These are phyloP conservation scores for Nannizzia gypsea DNA, from an alignment of 2,329 filamentous ascomycete species.

Conservation along the genomic window DNA sequence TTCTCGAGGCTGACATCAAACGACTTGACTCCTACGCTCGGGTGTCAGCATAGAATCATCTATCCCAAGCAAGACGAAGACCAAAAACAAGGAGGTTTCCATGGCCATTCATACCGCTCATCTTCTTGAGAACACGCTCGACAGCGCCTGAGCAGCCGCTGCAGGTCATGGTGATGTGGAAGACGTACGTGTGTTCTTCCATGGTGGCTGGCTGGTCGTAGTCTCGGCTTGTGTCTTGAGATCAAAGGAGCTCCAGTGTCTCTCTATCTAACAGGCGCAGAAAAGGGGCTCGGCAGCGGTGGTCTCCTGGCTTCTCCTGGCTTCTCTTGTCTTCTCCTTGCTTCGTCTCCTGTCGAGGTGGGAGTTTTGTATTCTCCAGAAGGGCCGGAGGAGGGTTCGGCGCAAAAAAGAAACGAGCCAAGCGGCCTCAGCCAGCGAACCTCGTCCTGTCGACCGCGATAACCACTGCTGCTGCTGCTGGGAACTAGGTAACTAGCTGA, in stretches of 20 bases:
- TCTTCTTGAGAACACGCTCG: conserved; percentile 81
- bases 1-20: conserved; percentile 79
- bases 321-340: no score
- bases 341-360: no score
- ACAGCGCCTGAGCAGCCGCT: conserved; percentile 92
- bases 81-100: not conserved
- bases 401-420: no score
- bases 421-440: no score
- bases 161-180: conserved; percentile 89
- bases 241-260: not conserved
- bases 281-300: no score
- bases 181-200: conserved; percentile 84
- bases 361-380: no score
- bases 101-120: conserved; percentile 53
- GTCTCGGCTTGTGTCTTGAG: not conserved
- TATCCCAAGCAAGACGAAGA: not conserved
- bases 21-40: conserved; percentile 59
- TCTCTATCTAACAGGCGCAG: no score
- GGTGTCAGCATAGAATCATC: not conserved
- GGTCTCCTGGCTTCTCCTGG: no score
- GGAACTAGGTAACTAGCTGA: no score
- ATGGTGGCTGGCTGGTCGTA: conserved; percentile 36
- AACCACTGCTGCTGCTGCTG: no score
- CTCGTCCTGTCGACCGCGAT: no score
- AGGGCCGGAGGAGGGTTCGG: no score